These are phyloP conservation scores for Phytophthora meadii DNA, from an alignment of 352 stramenopile genomes.

Conservation along the genomic window DNA sequence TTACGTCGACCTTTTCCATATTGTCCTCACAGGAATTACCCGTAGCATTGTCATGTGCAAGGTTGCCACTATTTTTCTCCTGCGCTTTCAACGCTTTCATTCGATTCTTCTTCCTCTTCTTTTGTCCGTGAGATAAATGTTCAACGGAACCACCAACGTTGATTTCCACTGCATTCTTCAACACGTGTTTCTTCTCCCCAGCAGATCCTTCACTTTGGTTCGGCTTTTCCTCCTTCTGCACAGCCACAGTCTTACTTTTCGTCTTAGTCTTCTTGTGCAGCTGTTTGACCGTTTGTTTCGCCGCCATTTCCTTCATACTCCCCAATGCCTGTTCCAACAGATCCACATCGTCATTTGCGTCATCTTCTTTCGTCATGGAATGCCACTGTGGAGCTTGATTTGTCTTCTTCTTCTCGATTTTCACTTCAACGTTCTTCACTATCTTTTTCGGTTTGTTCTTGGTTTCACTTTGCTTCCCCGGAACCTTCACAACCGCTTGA, in stretches of 20 bases:
- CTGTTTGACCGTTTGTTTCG: constrained; percentile 6
- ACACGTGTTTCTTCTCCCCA: neutral
- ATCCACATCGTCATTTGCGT: constrained; percentile 29
- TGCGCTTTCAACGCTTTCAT: neutral
- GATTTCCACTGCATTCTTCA: neutral
- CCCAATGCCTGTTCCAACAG: constrained; percentile 45
- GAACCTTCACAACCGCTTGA: constrained; percentile 17
- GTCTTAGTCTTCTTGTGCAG: constrained; percentile 29
- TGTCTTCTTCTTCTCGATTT: constrained; percentile 20
- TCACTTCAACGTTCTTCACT: constrained; percentile 5
- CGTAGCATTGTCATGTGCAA: neutral
- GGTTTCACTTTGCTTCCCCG: constrained; percentile 1
- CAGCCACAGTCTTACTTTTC: neutral
- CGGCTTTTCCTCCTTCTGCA: constrained; percentile 9
- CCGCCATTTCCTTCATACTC: constrained; percentile 42
- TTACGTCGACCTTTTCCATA: neutral
- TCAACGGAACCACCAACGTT: neutral
- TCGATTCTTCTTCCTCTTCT: constrained; percentile 10
- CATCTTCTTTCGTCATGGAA: constrained; percentile 9
- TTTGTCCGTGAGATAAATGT: constrained; percentile 1
- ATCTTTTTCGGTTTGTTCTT: constrained; percentile 7
- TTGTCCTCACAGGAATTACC: neutral
- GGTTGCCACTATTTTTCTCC: neutral
- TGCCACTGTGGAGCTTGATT: constrained; percentile 12
- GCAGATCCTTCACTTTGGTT: neutral